Evolutionary conservation across 1,284 basidiomycete genomes (phyloP).

Genomic region (Cerrena zonata): DNA sequence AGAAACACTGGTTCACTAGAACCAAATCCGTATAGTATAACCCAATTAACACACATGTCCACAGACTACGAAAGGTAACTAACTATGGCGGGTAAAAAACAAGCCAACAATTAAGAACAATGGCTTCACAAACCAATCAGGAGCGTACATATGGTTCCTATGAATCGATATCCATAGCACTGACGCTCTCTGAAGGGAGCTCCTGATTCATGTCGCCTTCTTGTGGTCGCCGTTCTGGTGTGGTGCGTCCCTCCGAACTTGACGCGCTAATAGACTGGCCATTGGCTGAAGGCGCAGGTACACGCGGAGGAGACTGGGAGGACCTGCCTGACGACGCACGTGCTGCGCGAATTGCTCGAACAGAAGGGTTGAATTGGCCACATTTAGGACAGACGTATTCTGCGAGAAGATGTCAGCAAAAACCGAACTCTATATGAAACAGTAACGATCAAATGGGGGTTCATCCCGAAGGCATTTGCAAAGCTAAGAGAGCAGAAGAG

Average conservation of each 20-base stretch:
- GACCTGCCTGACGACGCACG: conserved; percentile 14
- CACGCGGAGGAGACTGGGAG: conserved; percentile 6
- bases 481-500: background rate
- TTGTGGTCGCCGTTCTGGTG: background rate
- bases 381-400: conserved; percentile 76
- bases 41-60: background rate
- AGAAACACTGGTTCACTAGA: background rate
- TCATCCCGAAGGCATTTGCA: too few relatives aligned
- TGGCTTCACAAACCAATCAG: background rate
- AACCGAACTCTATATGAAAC: background rate
- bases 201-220: background rate
- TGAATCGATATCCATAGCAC: conserved; percentile 24
- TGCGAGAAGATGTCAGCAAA: conserved; percentile 22
- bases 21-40: background rate
- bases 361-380: conserved; percentile 64
- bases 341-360: conserved; percentile 32
- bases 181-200: conserved; percentile 12
- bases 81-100: background rate
- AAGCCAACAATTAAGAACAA: background rate
- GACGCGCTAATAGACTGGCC: background rate
- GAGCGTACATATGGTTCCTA: conserved; percentile 6
- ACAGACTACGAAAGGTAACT: background rate
- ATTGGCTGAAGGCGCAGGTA: background rate
- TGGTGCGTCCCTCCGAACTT: background rate
- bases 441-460: background rate